A percentile compares a stretch with the other conserved stretches of the same genome.
Conservation (phyloP, 345 rosid genomes). For the Viola odorata region DNA sequence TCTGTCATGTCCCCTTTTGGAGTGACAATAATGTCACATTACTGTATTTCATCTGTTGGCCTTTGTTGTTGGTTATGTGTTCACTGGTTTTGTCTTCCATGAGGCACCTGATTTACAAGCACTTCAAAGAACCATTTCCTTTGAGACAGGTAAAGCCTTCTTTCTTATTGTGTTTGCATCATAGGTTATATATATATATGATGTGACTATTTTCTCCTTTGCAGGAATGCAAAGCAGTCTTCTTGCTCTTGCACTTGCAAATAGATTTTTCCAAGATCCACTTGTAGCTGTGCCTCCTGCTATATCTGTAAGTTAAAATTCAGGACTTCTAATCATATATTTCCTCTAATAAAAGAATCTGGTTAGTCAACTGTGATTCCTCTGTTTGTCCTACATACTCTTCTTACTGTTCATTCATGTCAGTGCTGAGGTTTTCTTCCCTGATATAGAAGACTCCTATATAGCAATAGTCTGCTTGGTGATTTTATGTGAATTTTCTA, state of each 20-base stretch:
- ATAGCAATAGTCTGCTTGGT: no score
- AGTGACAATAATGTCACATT: constrained; percentile 34
- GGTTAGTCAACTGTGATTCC: background rate
- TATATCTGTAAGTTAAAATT: constrained; percentile 56
- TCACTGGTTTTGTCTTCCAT: constrained; percentile 53
- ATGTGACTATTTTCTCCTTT: constrained; percentile 3
- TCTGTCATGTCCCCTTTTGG: constrained; percentile 79
- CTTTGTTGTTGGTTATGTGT: constrained; percentile 60
- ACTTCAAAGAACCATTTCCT: constrained; percentile 82
- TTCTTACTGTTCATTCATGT: no score
- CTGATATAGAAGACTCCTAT: no score
- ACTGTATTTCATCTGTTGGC: constrained; percentile 67
- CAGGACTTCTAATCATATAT: background rate
- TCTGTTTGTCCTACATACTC: no score
- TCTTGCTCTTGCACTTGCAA: constrained; percentile 84
- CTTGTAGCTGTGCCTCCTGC: constrained; percentile 91
- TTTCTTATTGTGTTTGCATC: background rate
- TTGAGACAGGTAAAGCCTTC: constrained; percentile 57
- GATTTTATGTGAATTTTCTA: no score
- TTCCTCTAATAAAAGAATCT: background rate
- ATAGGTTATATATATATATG: background rate
- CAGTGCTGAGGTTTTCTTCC: no score
- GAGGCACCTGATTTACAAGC: constrained; percentile 53
- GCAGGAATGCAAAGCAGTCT: constrained; percentile 99
- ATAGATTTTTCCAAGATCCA: constrained; percentile 86